Percentiles rank a stretch among this genome's conserved stretches.
Evolutionary conservation across 2,329 filamentous ascomycete genomes (phyloP).

Genomic region (Xenoacremonium recifei): DNA sequence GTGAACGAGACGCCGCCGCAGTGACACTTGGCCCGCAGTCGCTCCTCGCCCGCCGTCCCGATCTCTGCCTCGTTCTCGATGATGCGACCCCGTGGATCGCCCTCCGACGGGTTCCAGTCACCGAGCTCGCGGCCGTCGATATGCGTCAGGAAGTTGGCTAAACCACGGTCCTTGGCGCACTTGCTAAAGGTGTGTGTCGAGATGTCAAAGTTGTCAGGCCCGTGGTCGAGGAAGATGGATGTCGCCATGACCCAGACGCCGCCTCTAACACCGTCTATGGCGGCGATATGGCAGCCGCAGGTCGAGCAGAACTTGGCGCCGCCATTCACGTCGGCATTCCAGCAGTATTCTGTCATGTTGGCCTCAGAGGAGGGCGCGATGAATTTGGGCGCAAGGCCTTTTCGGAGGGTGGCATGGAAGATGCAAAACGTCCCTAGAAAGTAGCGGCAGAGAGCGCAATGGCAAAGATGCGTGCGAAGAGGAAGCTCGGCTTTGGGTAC

Average conservation of each 20-base stretch:
- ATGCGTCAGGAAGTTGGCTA: conserved; percentile 34
- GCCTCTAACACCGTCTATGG: conserved; percentile 29
- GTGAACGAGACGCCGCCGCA: conserved; percentile 49
- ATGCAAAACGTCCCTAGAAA: conserved; percentile 40
- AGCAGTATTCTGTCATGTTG: conserved; percentile 39
- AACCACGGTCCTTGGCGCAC: conserved; percentile 35
- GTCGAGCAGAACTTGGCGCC: conserved; percentile 48
- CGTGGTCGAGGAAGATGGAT: conserved; percentile 39
- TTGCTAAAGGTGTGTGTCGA: conserved; percentile 35
- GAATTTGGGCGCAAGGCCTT: conserved; percentile 35
- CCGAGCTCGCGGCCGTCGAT: conserved; percentile 29
- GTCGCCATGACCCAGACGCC: conserved; percentile 38
- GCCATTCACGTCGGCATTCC: too few species aligned
- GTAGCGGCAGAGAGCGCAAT: conserved; percentile 45
- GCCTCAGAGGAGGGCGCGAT: conserved; percentile 36
- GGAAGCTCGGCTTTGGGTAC: conserved; percentile 38
- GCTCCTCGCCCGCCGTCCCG: conserved; percentile 34
- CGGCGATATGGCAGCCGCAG: conserved; percentile 45
- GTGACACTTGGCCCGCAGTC: conserved; percentile 43
- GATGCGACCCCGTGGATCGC: conserved; percentile 24
- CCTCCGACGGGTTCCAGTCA: conserved; percentile 35
- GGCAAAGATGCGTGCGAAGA: conserved; percentile 42
- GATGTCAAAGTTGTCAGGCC: conserved; percentile 34
- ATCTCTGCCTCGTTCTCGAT: conserved; percentile 28
- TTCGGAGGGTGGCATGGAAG: conserved; percentile 40